These are phyloP conservation scores for Rhizodiscina lignyota DNA, from an alignment of 495 filamentous ascomycete species.

Conservation along the genomic window DNA sequence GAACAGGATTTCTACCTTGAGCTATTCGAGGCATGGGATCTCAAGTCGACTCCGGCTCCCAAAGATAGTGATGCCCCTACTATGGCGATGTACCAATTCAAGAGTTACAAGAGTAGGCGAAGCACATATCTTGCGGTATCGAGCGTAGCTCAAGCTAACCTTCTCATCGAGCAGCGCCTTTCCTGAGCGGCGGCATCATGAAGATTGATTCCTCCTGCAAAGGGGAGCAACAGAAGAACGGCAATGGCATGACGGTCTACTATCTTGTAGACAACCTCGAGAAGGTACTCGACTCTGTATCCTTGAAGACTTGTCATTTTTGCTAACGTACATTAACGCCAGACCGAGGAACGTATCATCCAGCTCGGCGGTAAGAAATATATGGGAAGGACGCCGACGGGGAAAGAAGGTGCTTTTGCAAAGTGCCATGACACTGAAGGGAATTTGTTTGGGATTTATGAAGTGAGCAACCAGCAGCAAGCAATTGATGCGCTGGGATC, in stretches of 20 bases:
- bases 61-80: no score
- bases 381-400: not conserved
- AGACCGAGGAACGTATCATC: not conserved
- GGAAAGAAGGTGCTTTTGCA: not conserved
- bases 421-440: not conserved
- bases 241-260: not conserved
- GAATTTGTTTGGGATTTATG: not conserved
- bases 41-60: not conserved
- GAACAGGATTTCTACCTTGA: not conserved
- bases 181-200: not conserved
- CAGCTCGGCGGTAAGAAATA: not conserved
- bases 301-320: not conserved
- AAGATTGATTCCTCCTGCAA: not conserved
- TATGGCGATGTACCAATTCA: no score
- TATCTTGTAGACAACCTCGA: not conserved
- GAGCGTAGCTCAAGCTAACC: no score
- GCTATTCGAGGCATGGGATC: not conserved
- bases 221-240: not conserved
- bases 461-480: conserved; percentile 4
- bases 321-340: not conserved
- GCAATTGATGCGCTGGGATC: no score
- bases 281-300: not conserved
- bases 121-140: no score
- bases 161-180: no score
- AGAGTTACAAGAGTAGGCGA: no score